Conservation (phyloP, 345 rosid species). For the Acer campestre region DNA sequence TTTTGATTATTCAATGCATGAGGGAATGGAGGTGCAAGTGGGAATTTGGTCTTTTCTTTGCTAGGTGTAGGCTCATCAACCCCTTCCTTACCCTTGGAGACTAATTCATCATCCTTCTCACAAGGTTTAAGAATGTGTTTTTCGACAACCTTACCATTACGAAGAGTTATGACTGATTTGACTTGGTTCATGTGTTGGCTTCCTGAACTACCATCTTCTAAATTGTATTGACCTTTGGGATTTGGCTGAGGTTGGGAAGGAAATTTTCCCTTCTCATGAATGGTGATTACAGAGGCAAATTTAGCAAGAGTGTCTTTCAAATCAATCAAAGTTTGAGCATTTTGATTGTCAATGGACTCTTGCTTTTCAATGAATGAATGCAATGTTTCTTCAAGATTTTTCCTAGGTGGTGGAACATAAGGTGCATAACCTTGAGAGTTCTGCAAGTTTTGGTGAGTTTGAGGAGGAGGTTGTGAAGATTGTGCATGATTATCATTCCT, state of each 20-base stretch:
- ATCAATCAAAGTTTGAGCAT: not conserved
- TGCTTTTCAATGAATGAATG: not conserved
- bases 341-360: not conserved
- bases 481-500: not conserved
- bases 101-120: not conserved
- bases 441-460: not conserved
- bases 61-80: too few relatives aligned
- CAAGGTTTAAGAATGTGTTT: not conserved
- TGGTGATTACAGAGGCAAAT: not conserved
- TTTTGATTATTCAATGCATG: too few relatives aligned
- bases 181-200: not conserved
- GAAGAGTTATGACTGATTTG: not conserved
- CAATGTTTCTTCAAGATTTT: not conserved
- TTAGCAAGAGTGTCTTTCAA: too few relatives aligned
- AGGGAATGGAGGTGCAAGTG: too few relatives aligned
- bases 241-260: not conserved
- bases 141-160: not conserved
- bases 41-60: too few relatives aligned
- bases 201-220: not conserved
- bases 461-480: not conserved
- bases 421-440: not conserved
- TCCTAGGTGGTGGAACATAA: not conserved
- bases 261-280: not conserved
- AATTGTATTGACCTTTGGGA: not conserved
- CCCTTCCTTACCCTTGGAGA: not conserved